Conservation (phyloP, 2,329 filamentous ascomycete species). For the Ophiostoma montium region DNA sequence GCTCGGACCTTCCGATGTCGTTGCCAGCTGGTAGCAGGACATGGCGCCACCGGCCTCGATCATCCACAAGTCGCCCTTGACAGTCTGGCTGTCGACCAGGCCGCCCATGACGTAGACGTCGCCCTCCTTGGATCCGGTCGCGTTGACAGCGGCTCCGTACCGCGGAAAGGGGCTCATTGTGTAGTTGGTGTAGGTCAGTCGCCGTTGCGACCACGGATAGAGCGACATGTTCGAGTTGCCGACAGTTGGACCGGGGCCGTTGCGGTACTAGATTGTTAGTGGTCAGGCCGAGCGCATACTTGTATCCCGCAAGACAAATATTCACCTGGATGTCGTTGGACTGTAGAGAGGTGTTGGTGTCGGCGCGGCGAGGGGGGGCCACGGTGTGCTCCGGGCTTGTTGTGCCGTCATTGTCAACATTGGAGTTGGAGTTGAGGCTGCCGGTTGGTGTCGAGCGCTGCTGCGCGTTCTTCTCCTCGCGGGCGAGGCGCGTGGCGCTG, state of each 20-base stretch:
- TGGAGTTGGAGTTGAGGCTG: constrained; percentile 60
- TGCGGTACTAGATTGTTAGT: constrained; percentile 33
- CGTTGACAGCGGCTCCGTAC: constrained; percentile 93
- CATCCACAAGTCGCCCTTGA: constrained; percentile 97
- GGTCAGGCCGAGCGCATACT: too few relatives aligned
- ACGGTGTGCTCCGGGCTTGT: constrained; percentile 52
- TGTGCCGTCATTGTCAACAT: constrained; percentile 37
- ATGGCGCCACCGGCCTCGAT: constrained; percentile 80
- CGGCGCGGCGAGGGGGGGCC: constrained; percentile 36
- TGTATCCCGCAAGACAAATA: too few relatives aligned
- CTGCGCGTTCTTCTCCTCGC: constrained; percentile 39
- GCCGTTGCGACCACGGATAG: constrained; percentile 91
- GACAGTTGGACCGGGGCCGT: constrained; percentile 32
- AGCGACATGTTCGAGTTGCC: constrained; percentile 59
- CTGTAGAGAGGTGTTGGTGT: constrained; percentile 38
- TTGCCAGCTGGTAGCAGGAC: constrained; percentile 81
- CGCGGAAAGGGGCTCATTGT: constrained; percentile 83
- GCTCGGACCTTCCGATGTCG: constrained; percentile 84
- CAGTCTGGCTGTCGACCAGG: constrained; percentile 83
- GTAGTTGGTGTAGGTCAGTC: constrained; percentile 69
- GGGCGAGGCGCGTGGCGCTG: constrained; percentile 29
- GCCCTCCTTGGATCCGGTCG: constrained; percentile 85
- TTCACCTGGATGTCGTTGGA: constrained; percentile 11
- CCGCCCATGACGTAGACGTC: constrained; percentile 97
- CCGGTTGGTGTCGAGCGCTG: constrained; percentile 61